Evolutionary conservation across 2,329 filamentous ascomycete species (phyloP), one percentile per base, ranked within the genome.

Genomic region (Verruconis gallopava): DNA sequence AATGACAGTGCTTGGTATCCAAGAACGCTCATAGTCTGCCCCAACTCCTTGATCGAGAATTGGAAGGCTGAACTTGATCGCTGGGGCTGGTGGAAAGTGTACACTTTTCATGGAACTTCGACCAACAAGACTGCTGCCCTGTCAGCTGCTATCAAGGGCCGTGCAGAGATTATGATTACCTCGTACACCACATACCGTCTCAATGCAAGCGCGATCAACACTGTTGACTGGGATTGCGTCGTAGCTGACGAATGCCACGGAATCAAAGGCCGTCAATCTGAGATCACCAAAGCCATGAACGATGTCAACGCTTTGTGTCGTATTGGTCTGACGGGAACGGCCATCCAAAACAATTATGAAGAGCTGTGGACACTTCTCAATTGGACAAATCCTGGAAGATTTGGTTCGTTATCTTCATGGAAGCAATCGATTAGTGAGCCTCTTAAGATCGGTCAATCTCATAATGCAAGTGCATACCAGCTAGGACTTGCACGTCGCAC

Each of bases 271-370:
- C 71, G 73, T 38, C 71, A 66, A 34, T 80, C 88, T 0, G 81
- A 81, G 47, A 82, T 81, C 5, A 91, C 89, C 0, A 76, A 82
- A 53, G 79, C 86, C 0, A 89, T 98, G 81, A 83, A 85, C 51
- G 76, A 88, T 47, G 69, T 96, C 50, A 98, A 98, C 51, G 78
- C 88, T 0, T 72, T 96, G 2, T 96, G 91, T 55, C 76, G 91
- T 22, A 88, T 98, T 46, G 91, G 91, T 0, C 68, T 98, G 5
- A 96, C 88, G 0, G 91, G 91, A 2, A 98, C 91, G 0, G 89
- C 89, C 0, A 95, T 98, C 35, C 91, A 98, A 56, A 98, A 98
- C 60, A 91, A 85, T 50, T 98, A 98, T 57, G 85, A 95, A 55
- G 91, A 98, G 58, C 71, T 98, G 1, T 98, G 89, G 89, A 93